Conservation (phyloP, 2,329 filamentous ascomycete species). For the Geosmithia putterillii region DNA sequence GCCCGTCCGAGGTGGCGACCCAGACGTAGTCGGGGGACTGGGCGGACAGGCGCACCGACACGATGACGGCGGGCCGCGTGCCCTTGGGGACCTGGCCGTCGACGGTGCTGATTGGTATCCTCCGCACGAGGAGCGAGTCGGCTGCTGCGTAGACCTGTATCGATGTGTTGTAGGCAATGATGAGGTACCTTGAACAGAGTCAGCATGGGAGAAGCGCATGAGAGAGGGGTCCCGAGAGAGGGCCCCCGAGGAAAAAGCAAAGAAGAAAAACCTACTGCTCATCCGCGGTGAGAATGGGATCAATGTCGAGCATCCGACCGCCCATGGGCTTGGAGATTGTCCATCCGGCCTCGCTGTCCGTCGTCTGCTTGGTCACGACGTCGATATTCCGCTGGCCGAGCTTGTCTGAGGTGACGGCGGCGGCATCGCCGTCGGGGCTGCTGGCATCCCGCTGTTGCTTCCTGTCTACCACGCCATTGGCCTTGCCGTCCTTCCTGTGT, state of each 20-base stretch:
- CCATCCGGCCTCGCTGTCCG: slow-evolving; percentile 29
- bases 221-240: too few species aligned
- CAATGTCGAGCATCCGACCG: slow-evolving; percentile 51
- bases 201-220: not conserved
- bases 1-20: slow-evolving; percentile 47
- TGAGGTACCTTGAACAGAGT: slow-evolving; percentile 44
- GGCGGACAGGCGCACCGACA: slow-evolving; percentile 26
- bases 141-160: slow-evolving; percentile 71
- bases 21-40: slow-evolving; percentile 35
- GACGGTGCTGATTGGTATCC: slow-evolving; percentile 40
- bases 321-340: slow-evolving; percentile 52
- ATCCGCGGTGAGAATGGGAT: slow-evolving; percentile 48
- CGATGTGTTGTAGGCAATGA: slow-evolving; percentile 62
- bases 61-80: slow-evolving; percentile 19
- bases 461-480: slow-evolving; percentile 8
- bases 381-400: not conserved
- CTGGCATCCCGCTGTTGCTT: not conserved
- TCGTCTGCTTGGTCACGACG: not conserved
- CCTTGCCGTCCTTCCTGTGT: slow-evolving; percentile 18
- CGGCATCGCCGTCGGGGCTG: not conserved
- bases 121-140: slow-evolving; percentile 69
- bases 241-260: slow-evolving; percentile 6
- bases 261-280: slow-evolving; percentile 37
- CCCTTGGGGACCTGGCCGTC: slow-evolving; percentile 9
- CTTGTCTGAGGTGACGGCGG: not conserved